Base-by-base conservation (phyloP, 371 early-diverging fungal genomes). In the Funneliformis caledonium region DNA sequence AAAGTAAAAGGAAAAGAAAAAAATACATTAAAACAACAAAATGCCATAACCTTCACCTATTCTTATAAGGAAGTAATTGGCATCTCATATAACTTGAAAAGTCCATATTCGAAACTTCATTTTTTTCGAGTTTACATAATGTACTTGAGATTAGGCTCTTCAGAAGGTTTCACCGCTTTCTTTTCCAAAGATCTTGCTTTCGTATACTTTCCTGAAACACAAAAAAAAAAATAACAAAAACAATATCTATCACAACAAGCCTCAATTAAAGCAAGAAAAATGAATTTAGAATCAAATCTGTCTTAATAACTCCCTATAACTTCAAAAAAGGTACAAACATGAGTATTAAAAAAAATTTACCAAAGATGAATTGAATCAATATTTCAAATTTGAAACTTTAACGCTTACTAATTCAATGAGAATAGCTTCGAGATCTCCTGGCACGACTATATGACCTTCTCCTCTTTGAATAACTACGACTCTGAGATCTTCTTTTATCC, bases 381-480 rank as follows among this genome's bases (percentile, higher is more conserved):
- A 26, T 26, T 6, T 62, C 4, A 62, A 5, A 22, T 33, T 22
- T 12, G 33, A 33, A 14, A 33, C 22, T 16, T 12, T 33, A 65
- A 65, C 11, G 33, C 37, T 33, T 33, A 11, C 70, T 22, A 43
- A n/a, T 69, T 69, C 45, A 78, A 42, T 52, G 68, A 48, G 78
- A 78, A 45, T 78, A 78, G n/a, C 70, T 70, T 26, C 72, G 70
- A 56, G 80, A 79, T 43, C 61, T 68, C 19, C 47, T 79, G 14
- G 68, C 31, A 12, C 78, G 65, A 16, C 80, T 70, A 37, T n/a
- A 26, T 19, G 80, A 79, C 1, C 61, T 68, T 52, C 43, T 69
- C 22, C 22, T 56, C 48, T 60, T 68, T 33, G 52, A 37, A 60
- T 11, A 45, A 43, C 70, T 70, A 26, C n/a, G 52, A 43, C 80